phyloP scores from a whole-genome alignment of 441 rosid genomes.

The Rhodomyrtus psidioides region DNA sequence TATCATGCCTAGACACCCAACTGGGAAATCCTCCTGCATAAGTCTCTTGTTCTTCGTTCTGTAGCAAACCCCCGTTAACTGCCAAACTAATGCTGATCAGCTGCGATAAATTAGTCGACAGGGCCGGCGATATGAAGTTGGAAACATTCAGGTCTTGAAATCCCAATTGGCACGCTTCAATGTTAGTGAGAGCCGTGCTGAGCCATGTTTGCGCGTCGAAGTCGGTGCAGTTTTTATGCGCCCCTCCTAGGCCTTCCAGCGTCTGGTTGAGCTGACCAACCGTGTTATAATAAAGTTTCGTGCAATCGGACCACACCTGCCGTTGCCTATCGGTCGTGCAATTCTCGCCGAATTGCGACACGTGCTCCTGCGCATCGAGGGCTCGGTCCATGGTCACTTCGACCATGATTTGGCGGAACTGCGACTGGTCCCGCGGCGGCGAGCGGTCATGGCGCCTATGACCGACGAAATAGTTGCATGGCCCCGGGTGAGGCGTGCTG shows the following conservation, averaged over 20 bases:
- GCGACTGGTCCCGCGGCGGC: background rate
- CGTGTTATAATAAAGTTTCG: background rate
- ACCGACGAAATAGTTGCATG: background rate
- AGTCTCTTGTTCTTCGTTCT: conserved; percentile 1
- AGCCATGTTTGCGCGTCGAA: conserved; percentile 87
- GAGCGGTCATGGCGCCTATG: background rate
- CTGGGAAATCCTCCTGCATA: conserved; percentile 24
- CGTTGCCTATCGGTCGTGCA: background rate
- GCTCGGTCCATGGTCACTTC: conserved; percentile 5
- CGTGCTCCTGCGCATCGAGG: background rate
- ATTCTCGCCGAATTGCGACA: background rate
- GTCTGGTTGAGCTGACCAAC: conserved; percentile 8
- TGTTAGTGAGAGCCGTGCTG: conserved; percentile 73
- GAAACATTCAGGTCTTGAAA: conserved; percentile 53
- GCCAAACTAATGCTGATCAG: conserved; percentile 68
- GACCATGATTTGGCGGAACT: conserved; percentile 5
- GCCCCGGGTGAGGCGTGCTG: background rate
- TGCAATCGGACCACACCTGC: background rate
- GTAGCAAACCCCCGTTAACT: conserved; percentile 35
- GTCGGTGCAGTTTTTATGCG: background rate
- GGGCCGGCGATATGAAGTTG: conserved; percentile 35
- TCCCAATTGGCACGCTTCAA: conserved; percentile 57
- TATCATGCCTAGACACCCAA: conserved; percentile 40
- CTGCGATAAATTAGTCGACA: conserved; percentile 42
- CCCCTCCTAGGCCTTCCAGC: background rate